Evolutionary conservation across 139 green algal genomes (phyloP).

Genomic region (Tetraselmis chui): DNA sequence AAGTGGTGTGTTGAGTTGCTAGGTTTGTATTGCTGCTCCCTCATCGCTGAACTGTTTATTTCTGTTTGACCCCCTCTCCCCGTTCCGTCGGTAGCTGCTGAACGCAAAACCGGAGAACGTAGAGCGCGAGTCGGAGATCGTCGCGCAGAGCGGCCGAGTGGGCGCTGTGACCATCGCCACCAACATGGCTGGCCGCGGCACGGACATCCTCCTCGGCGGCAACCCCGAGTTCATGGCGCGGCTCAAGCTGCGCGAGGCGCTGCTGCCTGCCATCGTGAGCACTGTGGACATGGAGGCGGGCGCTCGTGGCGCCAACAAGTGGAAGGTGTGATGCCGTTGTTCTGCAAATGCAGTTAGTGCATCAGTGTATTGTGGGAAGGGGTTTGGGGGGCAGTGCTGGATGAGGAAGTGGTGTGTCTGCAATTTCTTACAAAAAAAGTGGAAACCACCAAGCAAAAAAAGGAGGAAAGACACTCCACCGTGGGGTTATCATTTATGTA

Average conservation of each 20-base stretch:
- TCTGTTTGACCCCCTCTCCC: conserved; percentile 1
- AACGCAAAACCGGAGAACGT: conserved; percentile 99
- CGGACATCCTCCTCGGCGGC: conserved; percentile 76
- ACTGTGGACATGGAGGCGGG: conserved; percentile 27
- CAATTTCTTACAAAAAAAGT: too few relatives aligned
- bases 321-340: too few relatives aligned
- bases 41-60: too few relatives aligned
- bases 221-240: conserved; percentile 71
- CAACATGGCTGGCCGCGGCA: conserved; percentile 73
- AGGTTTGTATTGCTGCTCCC: too few relatives aligned
- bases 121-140: conserved; percentile 31
- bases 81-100: conserved; percentile 65
- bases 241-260: conserved; percentile 86
- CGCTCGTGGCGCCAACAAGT: background rate
- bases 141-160: conserved; percentile 41
- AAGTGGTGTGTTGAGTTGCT: background rate
- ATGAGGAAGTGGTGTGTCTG: too few relatives aligned
- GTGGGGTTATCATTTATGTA: too few relatives aligned
- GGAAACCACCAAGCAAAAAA: too few relatives aligned
- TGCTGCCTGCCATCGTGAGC: conserved; percentile 72
- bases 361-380: too few relatives aligned
- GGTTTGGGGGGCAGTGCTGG: too few relatives aligned
- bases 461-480: too few relatives aligned
- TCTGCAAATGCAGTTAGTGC: too few relatives aligned
- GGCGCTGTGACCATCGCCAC: conserved; percentile 72